Evolutionary conservation across 1,284 basidiomycete genomes (phyloP).

Genomic region (Schizophyllum commune): DNA sequence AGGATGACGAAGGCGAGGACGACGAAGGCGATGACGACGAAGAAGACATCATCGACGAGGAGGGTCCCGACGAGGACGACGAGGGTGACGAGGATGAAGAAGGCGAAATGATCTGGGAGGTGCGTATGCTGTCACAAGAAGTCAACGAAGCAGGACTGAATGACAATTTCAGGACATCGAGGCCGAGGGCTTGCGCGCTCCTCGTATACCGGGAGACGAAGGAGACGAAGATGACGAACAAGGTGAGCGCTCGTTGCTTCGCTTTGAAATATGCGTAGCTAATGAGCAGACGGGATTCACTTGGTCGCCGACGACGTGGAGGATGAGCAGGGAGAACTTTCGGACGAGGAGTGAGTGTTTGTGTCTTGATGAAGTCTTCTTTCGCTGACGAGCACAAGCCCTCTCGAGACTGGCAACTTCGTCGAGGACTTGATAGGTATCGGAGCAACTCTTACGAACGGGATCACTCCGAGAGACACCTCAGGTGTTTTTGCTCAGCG

Average conservation of each 20-base stretch:
- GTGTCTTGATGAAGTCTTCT: not conserved
- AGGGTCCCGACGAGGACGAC: conserved; percentile 32
- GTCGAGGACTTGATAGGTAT: conserved; percentile 48
- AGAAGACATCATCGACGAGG: conserved; percentile 48
- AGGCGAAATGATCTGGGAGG: conserved; percentile 68
- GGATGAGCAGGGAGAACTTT: conserved; percentile 60
- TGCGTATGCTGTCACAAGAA: conserved; percentile 23
- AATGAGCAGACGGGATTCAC: conserved; percentile 39
- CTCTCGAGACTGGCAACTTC: conserved; percentile 15
- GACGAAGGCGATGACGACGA: conserved; percentile 37
- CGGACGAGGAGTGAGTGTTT: conserved; percentile 54
- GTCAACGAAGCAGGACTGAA: conserved; percentile 2
- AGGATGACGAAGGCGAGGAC: conserved; percentile 35
- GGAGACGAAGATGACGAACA: conserved; percentile 52
- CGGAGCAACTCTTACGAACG: conserved; percentile 38
- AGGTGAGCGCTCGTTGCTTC: conserved; percentile 20
- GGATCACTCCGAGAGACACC: conserved; percentile 33
- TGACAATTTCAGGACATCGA: conserved; percentile 44
- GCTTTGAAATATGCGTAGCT: not conserved
- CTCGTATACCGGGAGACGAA: conserved; percentile 36
- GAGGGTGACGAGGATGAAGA: conserved; percentile 21
- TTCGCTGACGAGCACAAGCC: not conserved
- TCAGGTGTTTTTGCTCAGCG: conserved; percentile 45
- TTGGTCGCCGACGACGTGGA: conserved; percentile 43
- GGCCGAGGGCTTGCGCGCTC: conserved; percentile 45